These are phyloP conservation scores for Candida arabinofermentans DNA, from an alignment of 805 yeast genomes.

Conservation along the genomic window DNA sequence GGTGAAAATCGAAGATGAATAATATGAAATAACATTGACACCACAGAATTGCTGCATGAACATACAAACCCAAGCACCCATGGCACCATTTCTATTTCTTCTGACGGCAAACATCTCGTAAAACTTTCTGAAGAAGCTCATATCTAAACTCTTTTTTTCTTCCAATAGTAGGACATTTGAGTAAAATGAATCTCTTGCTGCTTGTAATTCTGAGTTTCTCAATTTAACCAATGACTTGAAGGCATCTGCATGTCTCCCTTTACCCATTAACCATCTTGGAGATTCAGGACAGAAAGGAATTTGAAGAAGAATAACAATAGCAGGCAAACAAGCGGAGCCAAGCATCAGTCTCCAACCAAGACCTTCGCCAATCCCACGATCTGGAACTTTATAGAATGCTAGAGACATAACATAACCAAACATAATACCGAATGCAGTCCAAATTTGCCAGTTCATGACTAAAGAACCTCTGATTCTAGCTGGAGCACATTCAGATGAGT, in stretches of 20 bases:
- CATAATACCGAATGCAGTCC: conserved; percentile 73
- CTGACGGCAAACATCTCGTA: conserved; percentile 63
- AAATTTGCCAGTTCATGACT: conserved; percentile 73
- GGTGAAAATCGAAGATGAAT: conserved; percentile 71
- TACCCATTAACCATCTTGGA: conserved; percentile 77
- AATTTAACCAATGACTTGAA: conserved; percentile 46
- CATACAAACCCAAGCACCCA: conserved; percentile 79
- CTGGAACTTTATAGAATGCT: conserved; percentile 56
- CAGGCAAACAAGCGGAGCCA: conserved; percentile 66
- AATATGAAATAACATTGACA: conserved; percentile 82
- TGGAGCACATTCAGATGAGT: conserved; percentile 64
- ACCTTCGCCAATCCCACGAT: conserved; percentile 43
- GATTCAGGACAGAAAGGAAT: conserved; percentile 70
- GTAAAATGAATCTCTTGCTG: conserved; percentile 70
- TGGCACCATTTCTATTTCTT: conserved; percentile 78
- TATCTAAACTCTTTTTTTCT: conserved; percentile 44
- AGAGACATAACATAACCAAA: conserved; percentile 63
- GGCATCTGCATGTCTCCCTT: conserved; percentile 57
- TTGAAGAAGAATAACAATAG: conserved; percentile 54
- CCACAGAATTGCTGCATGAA: conserved; percentile 93
- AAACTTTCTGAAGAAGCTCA: conserved; percentile 44
- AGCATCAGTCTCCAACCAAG: conserved; percentile 71
- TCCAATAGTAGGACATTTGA: conserved; percentile 61
- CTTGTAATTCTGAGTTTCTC: conserved; percentile 50
- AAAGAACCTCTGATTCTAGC: conserved; percentile 60